Percentiles rank a stretch among this genome's conserved stretches.
These are phyloP conservation scores for Stemphylium vesicarium DNA, from an alignment of 2,329 filamentous ascomycete genomes.

Conservation along the genomic window DNA sequence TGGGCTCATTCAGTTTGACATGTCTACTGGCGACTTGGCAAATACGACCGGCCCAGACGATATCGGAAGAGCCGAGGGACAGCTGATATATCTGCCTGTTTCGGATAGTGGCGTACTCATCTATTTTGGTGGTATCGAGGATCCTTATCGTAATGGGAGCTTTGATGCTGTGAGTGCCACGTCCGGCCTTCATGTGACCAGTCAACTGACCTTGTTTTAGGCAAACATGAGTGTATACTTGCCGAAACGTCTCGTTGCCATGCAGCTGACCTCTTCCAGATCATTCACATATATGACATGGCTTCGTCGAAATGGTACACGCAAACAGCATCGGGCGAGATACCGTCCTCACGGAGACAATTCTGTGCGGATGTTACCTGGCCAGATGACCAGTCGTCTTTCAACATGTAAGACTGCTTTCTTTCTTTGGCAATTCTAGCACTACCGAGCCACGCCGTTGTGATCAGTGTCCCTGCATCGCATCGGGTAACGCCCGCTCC, in stretches of 20 bases:
- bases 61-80: conserved; percentile 64
- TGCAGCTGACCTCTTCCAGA: conserved; percentile 33
- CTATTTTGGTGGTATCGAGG: conserved; percentile 67
- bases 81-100: conserved; percentile 65
- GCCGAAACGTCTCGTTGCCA: conserved; percentile 26
- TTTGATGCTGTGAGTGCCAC: conserved; percentile 38
- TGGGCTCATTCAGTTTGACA: conserved; percentile 63
- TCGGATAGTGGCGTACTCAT: conserved; percentile 66
- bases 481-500: too few relatives aligned
- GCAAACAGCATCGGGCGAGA: conserved; percentile 61
- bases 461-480: neutral
- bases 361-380: conserved; percentile 69
- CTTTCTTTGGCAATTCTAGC: neutral
- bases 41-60: conserved; percentile 62
- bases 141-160: conserved; percentile 57
- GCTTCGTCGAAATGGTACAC: conserved; percentile 65
- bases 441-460: neutral
- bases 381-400: conserved; percentile 65
- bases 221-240: conserved; percentile 46
- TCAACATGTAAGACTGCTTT: conserved; percentile 63
- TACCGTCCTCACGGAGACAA: conserved; percentile 61
- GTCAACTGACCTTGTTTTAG: conserved; percentile 18
- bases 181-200: conserved; percentile 1
- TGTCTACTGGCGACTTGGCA: conserved; percentile 59
- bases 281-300: conserved; percentile 67